Evolutionary conservation across 2,329 filamentous ascomycete species (phyloP).

Genomic region (Bimuria novae-zelandiae): DNA sequence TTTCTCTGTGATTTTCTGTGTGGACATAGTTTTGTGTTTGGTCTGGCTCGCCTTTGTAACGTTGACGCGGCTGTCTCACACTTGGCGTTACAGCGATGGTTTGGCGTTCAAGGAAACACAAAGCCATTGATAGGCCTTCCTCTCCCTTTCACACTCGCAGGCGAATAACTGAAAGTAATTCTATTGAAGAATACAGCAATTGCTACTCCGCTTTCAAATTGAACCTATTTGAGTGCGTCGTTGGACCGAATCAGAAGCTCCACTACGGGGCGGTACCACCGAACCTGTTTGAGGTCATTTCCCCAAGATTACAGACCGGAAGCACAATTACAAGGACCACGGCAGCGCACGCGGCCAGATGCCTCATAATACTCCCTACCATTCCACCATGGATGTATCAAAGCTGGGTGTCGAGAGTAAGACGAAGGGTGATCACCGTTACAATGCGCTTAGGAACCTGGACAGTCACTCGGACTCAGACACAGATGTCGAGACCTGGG

Average conservation of each 20-base stretch:
- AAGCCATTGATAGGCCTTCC: conserved; percentile 1
- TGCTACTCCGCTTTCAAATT: too few species aligned
- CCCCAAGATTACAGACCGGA: too few species aligned
- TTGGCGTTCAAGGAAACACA: conserved; percentile 19
- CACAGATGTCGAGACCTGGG: conserved; percentile 36
- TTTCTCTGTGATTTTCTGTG: too few species aligned
- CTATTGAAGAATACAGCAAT: not conserved
- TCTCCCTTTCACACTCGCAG: not conserved
- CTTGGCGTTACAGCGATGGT: conserved; percentile 33
- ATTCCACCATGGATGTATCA: conserved; percentile 21
- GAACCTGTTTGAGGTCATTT: too few species aligned
- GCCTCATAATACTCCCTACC: conserved; percentile 11
- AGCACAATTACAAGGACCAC: not conserved
- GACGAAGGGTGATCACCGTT: conserved; percentile 28
- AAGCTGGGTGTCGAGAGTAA: conserved; percentile 13
- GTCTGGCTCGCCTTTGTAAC: not conserved
- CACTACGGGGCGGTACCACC: too few species aligned
- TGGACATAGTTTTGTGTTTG: too few species aligned
- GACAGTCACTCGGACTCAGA: conserved; percentile 31
- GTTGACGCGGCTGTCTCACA: conserved; percentile 17
- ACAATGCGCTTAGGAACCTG: conserved; percentile 28
- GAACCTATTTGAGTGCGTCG: too few species aligned
- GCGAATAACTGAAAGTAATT: not conserved
- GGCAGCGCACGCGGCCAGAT: not conserved
- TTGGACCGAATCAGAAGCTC: too few species aligned